Base-by-base conservation (phyloP, 371 early-diverging fungal genomes). In the Lichtheimia hyalospora region DNA sequence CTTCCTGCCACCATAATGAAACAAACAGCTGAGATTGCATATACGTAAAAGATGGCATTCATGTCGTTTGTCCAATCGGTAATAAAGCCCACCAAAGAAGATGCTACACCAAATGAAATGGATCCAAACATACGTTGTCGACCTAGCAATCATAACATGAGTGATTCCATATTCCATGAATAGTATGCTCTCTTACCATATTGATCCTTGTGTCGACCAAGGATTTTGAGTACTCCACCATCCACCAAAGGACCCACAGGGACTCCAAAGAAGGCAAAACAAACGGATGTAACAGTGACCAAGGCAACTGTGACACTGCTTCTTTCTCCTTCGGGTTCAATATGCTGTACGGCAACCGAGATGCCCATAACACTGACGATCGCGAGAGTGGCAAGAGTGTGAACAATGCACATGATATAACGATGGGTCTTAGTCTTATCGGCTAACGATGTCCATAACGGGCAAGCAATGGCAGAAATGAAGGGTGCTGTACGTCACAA, bases 351-450 rank as follows among this genome's bases (percentile, higher is more conserved):
- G 0, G 72, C 63, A 10, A 75, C 73, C 2, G 76, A 69, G 20
- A 77, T 75, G 16, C 81, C 81, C 81, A 81, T 81, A 3, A 81
- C 77, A 55, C 81, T 81, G 24, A 81, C 81, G 57, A 81, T 77
- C 34, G 77, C 74, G 2, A 81, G 25, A 2, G 81, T 81, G 3
- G 81, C 81, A 23, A 77, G 61, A 2, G 77, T 81, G 54, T 81
- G 81, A 1, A 81, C 64, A 42, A 81, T 67, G 52, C 81, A 81
- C 78, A 81, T 77, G 12, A 81, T 81, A 51, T 73, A 77, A 2
- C 76, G 58, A 50, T 81, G 81, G 2, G 78, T 75, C 23, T 75
- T 75, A 6, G 78, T 77, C 63, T 75, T 77, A 60, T 81, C 81
- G 2, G 81, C 81, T 20, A 81, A 60, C 3, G 78, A 61, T 21